Conservation (phyloP, 2,329 filamentous ascomycete genomes). For the Aquanectria penicillioides region DNA sequence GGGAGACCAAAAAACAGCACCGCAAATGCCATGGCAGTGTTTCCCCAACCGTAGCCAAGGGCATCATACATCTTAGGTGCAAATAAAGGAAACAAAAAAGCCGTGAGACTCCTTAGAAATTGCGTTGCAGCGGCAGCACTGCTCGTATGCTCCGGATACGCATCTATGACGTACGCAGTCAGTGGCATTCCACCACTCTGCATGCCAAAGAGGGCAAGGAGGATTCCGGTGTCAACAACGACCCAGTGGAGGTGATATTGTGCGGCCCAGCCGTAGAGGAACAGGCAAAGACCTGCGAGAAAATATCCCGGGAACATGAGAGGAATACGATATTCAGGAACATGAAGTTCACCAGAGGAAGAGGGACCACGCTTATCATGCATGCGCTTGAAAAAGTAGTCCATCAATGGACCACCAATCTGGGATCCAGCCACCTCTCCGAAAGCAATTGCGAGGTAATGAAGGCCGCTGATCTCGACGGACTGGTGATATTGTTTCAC, state of each 20-base stretch:
- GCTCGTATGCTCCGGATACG: conserved; percentile 57
- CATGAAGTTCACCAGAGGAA: conserved; percentile 4
- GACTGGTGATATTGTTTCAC: conserved; percentile 62
- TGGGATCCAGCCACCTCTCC: conserved; percentile 69
- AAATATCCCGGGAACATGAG: conserved; percentile 52
- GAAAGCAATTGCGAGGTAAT: conserved; percentile 70
- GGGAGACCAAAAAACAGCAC: conserved; percentile 50
- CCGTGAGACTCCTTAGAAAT: conserved; percentile 56
- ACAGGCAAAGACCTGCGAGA: conserved; percentile 49
- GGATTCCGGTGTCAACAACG: conserved; percentile 49
- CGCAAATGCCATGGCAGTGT: conserved; percentile 50
- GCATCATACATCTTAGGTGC: conserved; percentile 51
- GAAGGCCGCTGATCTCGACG: conserved; percentile 67
- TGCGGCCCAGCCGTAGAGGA: conserved; percentile 57
- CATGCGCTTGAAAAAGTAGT: conserved; percentile 46
- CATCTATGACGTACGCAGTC: conserved; percentile 55
- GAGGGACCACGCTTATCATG: conserved; percentile 25
- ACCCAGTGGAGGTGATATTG: conserved; percentile 50
- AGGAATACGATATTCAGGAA: conserved; percentile 41
- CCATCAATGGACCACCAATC: conserved; percentile 55
- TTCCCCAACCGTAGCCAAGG: conserved; percentile 52
- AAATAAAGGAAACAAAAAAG: conserved; percentile 61
- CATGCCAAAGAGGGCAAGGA: conserved; percentile 45
- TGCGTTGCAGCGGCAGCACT: conserved; percentile 58
- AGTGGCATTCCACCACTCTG: conserved; percentile 46